Conservation (phyloP, 2,329 filamentous ascomycete species). For the Septoria linicola region DNA sequence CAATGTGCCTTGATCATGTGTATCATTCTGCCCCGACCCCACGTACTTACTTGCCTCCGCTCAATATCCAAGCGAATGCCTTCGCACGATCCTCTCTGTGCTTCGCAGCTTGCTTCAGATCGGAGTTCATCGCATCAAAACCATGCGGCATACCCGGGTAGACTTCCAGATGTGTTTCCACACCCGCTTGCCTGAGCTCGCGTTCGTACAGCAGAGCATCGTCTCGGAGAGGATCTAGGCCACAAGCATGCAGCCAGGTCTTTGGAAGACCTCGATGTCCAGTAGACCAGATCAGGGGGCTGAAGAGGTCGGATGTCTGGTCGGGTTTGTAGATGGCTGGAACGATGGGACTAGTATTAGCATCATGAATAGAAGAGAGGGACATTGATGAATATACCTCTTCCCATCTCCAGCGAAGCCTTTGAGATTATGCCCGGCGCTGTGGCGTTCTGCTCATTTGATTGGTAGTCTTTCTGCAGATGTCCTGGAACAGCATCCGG, state of each 20-base stretch:
- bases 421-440: constrained; percentile 45
- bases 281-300: constrained; percentile 1
- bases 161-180: constrained; percentile 46
- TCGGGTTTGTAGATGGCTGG: constrained; percentile 9
- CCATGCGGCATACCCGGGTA: constrained; percentile 41
- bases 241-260: constrained; percentile 47
- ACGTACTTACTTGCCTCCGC: no score
- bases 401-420: constrained; percentile 16
- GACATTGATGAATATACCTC: not conserved
- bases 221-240: constrained; percentile 50
- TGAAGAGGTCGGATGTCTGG: not conserved
- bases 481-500: constrained; percentile 40
- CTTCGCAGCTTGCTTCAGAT: constrained; percentile 31
- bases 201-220: constrained; percentile 50
- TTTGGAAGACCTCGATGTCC: constrained; percentile 44
- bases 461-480: constrained; percentile 42
- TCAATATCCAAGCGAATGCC: constrained; percentile 36
- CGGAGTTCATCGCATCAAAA: constrained; percentile 11
- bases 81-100: constrained; percentile 32
- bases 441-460: constrained; percentile 41
- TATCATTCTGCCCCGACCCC: no score
- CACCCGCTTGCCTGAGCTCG: constrained; percentile 43
- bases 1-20: no score
- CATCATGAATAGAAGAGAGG: not conserved
- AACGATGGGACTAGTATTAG: constrained; percentile 39